phyloP scores from a whole-genome alignment of 2,329 filamentous ascomycete genomes.

The Verticillium zaregamsianum region DNA sequence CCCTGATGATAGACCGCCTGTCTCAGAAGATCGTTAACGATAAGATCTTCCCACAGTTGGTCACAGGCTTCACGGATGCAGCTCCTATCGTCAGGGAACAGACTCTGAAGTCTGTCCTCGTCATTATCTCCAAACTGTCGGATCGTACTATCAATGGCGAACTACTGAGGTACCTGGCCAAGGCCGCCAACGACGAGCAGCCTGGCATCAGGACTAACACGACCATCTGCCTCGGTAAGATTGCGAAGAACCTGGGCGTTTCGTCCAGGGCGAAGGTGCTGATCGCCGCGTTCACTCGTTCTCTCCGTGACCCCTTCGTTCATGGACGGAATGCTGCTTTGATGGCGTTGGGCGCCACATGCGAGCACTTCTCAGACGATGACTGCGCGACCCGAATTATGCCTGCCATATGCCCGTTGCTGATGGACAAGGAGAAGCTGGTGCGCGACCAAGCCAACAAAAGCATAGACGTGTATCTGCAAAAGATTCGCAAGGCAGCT shows the following conservation, averaged over 20 bases:
- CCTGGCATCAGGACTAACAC: constrained; percentile 97
- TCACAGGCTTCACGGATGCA: constrained; percentile 90
- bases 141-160: constrained; percentile 94
- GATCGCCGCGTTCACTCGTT: constrained; percentile 85
- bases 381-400: constrained; percentile 82
- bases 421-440: constrained; percentile 94
- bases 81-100: constrained; percentile 92
- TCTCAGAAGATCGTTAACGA: constrained; percentile 88
- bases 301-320: constrained; percentile 88
- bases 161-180: constrained; percentile 82
- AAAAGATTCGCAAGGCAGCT: constrained; percentile 75
- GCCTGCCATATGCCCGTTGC: constrained; percentile 74
- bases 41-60: constrained; percentile 92
- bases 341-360: constrained; percentile 79
- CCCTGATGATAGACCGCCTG: constrained; percentile 85
- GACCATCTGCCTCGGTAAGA: constrained; percentile 94
- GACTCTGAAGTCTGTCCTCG: constrained; percentile 89
- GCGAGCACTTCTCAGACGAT: constrained; percentile 82
- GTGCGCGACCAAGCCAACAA: constrained; percentile 90
- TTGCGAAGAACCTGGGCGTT: constrained; percentile 80
- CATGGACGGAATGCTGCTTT: constrained; percentile 89
- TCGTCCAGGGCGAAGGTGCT: constrained; percentile 84
- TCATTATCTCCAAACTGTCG: constrained; percentile 82
- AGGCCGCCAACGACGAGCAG: constrained; percentile 96
- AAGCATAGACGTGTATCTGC: constrained; percentile 80